Percentiles rank a stretch among this genome's conserved stretches.
phyloP scores from a whole-genome alignment of 2,329 filamentous ascomycete genomes.

The Sporothrix curviconia region DNA sequence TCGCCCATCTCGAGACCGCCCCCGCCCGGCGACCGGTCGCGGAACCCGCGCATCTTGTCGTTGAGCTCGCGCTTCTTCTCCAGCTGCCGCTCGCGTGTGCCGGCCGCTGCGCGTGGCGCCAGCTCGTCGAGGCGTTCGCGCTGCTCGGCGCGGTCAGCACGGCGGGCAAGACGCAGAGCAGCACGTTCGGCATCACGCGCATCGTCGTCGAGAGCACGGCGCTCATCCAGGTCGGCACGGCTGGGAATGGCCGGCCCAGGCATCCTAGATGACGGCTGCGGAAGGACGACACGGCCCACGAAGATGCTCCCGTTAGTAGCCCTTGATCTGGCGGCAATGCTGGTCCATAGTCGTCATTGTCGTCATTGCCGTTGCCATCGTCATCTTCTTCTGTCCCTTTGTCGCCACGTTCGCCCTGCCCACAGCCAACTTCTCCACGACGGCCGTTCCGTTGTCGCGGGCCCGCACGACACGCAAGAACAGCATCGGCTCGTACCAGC shows the following conservation, averaged over 20 bases:
- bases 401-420: neutral
- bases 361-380: neutral
- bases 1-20: slow-evolving; percentile 69
- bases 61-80: slow-evolving; percentile 76
- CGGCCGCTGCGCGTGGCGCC: slow-evolving; percentile 75
- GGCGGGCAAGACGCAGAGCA: slow-evolving; percentile 52
- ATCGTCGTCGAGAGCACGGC: slow-evolving; percentile 43
- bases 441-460: slow-evolving; percentile 15
- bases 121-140: slow-evolving; percentile 74
- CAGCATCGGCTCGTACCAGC: slow-evolving; percentile 84
- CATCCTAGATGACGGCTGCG: slow-evolving; percentile 13
- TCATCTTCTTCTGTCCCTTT: neutral
- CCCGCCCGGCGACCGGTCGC: slow-evolving; percentile 58
- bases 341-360: slow-evolving; percentile 7
- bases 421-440: slow-evolving; percentile 33
- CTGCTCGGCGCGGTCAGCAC: slow-evolving; percentile 57
- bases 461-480: slow-evolving; percentile 37
- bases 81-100: slow-evolving; percentile 72
- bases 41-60: slow-evolving; percentile 66
- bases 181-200: slow-evolving; percentile 39
- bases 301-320: no score
- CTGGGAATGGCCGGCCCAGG: slow-evolving; percentile 60
- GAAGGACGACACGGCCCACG: slow-evolving; percentile 28
- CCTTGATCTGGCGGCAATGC: neutral
- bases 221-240: slow-evolving; percentile 64